Evolutionary conservation across 176 grass and related monocot species (phyloP).

Genomic region (Themeda triandra): DNA sequence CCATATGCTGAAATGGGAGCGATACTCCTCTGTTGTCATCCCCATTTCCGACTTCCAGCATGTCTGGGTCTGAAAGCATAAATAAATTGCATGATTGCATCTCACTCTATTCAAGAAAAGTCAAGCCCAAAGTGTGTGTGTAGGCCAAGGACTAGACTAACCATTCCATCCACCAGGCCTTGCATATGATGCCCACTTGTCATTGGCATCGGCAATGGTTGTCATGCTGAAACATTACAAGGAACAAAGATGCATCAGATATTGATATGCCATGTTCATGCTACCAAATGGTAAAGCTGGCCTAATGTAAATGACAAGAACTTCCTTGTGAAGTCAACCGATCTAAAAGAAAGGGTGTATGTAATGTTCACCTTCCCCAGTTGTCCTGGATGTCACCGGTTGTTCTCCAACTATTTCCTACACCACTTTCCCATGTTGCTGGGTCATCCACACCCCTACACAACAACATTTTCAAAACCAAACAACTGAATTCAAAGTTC

Average conservation of each 20-base stretch:
- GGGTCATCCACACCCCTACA: constrained; percentile 49
- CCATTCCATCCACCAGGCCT: constrained; percentile 75
- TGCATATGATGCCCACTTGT: constrained; percentile 60
- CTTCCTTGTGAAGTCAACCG: background rate
- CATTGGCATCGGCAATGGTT: constrained; percentile 31
- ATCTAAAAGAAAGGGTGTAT: background rate
- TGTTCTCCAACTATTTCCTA: constrained; percentile 78
- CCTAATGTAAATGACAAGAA: background rate
- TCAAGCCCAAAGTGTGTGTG: background rate
- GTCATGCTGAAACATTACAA: constrained; percentile 43
- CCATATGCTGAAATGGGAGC: constrained; percentile 59
- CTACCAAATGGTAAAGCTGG: background rate
- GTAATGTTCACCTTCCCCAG: constrained; percentile 41
- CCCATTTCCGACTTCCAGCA: constrained; percentile 55
- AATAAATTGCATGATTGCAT: background rate
- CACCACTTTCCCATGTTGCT: constrained; percentile 52
- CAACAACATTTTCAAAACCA: background rate
- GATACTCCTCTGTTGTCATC: constrained; percentile 46
- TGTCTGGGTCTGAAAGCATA: constrained; percentile 38
- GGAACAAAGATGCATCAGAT: background rate
- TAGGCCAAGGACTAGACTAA: constrained; percentile 14
- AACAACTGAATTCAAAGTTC: background rate
- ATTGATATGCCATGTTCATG: background rate
- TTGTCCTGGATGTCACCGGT: constrained; percentile 57
- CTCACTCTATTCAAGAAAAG: constrained; percentile 11